Evolutionary conservation across 495 filamentous ascomycete species (phyloP), one percentile per base, ranked within the genome.

Genomic region (Chaetomium tenue): DNA sequence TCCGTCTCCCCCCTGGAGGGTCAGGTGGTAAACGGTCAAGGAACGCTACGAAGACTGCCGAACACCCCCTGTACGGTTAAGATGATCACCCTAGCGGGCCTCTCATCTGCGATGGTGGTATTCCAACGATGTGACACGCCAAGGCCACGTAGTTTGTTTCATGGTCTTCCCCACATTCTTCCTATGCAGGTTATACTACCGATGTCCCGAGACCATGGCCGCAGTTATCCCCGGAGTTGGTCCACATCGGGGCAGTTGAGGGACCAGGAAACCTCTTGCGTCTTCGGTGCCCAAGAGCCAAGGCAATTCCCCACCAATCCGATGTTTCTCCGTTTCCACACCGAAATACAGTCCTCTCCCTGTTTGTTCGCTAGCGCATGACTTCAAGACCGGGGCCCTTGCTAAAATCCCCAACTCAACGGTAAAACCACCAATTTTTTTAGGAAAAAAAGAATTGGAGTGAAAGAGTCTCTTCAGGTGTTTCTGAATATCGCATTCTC

Each of bases 71-170:
- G 33, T 40, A 57, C 9, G n/a, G n/a, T 8, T n/a, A n/a, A 42
- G 11, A 9, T 47, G 16, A 20, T 42, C 22, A 22, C 30, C 47
- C n/a, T n/a, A n/a, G n/a, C n/a, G n/a, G n/a, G n/a, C n/a, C 48
- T 26, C 48, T 33, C 26, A 52, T 42, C 8, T 25, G 47, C 47
- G 26, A 3, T 8, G 47, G 30, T 52, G 1, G 33, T 8, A 53
- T 61, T 40, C 25, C 6, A 9, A 33, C 59, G 47, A 53, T 61
- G 59, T 28, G 59, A 61, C 59, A 53, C 22, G 59, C 59, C 59
- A 61, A 61, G 59, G 4, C 47, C 16, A 13, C 28, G n/a, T 28
- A 6, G 16, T 7, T n/a, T 23, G 48, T 61, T 61, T 61, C 59
- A 53, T 12, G 26, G 8, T 18, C 59, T 40, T 61, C 59, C 33